These are phyloP conservation scores for Zymoseptoria tritici DNA, from an alignment of 2,329 filamentous ascomycete species.

Conservation along the genomic window DNA sequence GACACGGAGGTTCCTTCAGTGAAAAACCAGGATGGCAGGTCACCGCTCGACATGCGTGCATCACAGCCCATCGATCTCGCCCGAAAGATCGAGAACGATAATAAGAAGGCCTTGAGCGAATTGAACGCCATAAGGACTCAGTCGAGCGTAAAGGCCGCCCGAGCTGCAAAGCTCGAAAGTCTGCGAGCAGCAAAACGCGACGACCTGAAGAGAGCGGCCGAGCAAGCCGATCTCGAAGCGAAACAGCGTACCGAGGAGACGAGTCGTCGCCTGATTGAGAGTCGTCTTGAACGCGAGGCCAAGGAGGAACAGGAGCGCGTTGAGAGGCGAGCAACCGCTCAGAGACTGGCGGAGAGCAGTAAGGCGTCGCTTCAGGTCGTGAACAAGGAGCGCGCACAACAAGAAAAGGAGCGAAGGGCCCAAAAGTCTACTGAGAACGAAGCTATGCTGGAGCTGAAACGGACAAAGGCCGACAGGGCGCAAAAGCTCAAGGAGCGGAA, in stretches of 20 bases:
- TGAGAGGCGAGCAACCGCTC: not conserved
- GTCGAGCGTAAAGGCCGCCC: not conserved
- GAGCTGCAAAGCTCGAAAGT: not conserved
- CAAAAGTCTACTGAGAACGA: not conserved
- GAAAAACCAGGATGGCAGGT: not conserved
- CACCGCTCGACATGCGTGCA: no score
- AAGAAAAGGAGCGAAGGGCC: not conserved
- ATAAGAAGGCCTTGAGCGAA: not conserved
- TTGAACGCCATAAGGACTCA: not conserved
- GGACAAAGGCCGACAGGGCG: not conserved
- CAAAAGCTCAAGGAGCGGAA: not conserved
- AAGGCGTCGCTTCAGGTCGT: not conserved
- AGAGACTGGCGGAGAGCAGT: not conserved
- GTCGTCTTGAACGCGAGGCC: not conserved
- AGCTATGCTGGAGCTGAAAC: not conserved
- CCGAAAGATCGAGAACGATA: not conserved
- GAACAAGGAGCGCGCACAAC: not conserved
- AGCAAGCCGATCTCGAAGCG: not conserved
- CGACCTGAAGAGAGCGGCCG: not conserved
- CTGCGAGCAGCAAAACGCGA: not conserved
- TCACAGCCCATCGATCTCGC: not conserved
- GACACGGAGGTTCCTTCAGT: not conserved
- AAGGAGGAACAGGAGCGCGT: not conserved
- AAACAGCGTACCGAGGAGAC: not conserved
- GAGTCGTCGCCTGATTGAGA: not conserved